A percentile compares a stretch with the other conserved stretches of the same genome.
Conservation (phyloP, 2,329 filamentous ascomycete genomes). For the Xylariomycetidae sp. region DNA sequence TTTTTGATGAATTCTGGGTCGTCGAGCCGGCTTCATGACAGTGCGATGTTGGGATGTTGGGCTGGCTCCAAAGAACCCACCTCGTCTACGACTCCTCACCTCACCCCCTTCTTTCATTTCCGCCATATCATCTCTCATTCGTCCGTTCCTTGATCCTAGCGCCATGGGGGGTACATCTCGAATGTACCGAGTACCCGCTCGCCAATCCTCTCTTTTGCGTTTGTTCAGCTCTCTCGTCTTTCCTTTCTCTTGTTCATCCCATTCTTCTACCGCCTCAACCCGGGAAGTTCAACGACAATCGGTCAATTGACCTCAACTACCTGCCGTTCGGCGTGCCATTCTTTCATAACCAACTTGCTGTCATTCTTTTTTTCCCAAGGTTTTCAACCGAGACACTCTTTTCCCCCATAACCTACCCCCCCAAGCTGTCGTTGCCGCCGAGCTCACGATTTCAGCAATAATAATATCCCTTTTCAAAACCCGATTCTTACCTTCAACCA, state of each 20-base stretch:
- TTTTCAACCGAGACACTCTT: conserved; percentile 25
- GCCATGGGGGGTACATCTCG: conserved; percentile 8
- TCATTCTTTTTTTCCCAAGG: conserved; percentile 36
- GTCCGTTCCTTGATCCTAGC: conserved; percentile 19
- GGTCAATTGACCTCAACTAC: conserved; percentile 32
- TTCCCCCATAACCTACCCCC: conserved; percentile 14
- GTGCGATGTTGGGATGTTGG: no score
- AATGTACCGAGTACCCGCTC: conserved; percentile 6
- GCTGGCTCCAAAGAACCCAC: no score
- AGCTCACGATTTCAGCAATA: conserved; percentile 12
- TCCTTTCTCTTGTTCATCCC: conserved; percentile 23
- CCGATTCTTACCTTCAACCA: no score
- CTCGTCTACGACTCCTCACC: no score
- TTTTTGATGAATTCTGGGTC: conserved; percentile 11
- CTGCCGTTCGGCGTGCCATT: conserved; percentile 56
- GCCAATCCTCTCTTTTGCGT: conserved; percentile 2
- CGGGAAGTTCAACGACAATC: conserved; percentile 31
- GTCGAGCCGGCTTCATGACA: no score
- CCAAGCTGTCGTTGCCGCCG: conserved; percentile 14
- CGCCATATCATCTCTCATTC: conserved; percentile 27
- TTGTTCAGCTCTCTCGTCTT: conserved; percentile 17
- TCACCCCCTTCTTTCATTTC: conserved; percentile 31
- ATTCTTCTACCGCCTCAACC: conserved; percentile 23
- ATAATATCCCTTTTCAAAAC: no score
- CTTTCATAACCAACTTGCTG: conserved; percentile 40